Evolutionary conservation across 2,329 filamentous ascomycete genomes (phyloP).

Genomic region (Aspergillus eucalypticola): DNA sequence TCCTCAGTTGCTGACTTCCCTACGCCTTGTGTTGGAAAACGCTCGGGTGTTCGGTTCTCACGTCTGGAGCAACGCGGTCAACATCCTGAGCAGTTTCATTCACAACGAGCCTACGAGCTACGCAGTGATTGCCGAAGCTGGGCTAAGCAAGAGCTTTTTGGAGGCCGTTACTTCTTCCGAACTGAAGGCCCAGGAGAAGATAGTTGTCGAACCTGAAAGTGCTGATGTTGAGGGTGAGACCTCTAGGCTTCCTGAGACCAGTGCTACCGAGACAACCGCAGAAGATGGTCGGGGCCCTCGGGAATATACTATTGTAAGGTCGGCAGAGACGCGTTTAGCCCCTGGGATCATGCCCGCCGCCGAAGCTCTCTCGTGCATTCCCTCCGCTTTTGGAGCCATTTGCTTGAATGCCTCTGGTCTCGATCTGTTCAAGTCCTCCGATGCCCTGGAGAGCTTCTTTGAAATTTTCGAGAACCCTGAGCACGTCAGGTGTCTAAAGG

Average conservation of each 20-base stretch:
- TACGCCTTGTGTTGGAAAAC: slow-evolving; percentile 80
- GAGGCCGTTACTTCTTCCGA: slow-evolving; percentile 67
- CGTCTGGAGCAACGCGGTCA: slow-evolving; percentile 93
- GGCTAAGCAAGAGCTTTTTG: slow-evolving; percentile 81
- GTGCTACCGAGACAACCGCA: slow-evolving; percentile 24
- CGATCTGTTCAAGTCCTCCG: slow-evolving; percentile 80
- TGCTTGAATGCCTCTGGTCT: slow-evolving; percentile 87
- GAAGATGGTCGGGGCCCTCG: slow-evolving; percentile 26
- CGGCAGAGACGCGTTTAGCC: slow-evolving; percentile 49
- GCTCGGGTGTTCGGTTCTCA: slow-evolving; percentile 80
- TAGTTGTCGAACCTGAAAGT: slow-evolving; percentile 27
- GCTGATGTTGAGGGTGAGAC: slow-evolving; percentile 39
- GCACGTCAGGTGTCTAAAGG: slow-evolving; percentile 81
- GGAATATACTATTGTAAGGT: slow-evolving; percentile 34
- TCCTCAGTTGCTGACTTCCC: slow-evolving; percentile 73
- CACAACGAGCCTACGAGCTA: slow-evolving; percentile 99
- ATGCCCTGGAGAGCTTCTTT: slow-evolving; percentile 81
- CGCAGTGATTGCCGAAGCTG: slow-evolving; percentile 90
- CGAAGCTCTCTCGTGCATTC: slow-evolving; percentile 85
- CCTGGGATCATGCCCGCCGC: slow-evolving; percentile 79
- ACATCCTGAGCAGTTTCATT: slow-evolving; percentile 91
- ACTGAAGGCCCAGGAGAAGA: slow-evolving; percentile 38
- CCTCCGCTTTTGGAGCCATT: slow-evolving; percentile 87
- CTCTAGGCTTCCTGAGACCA: slow-evolving; percentile 35
- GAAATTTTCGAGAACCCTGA: slow-evolving; percentile 94